These are phyloP conservation scores for Metschnikowia shivogae DNA, from an alignment of 805 yeast genomes.

Conservation along the genomic window DNA sequence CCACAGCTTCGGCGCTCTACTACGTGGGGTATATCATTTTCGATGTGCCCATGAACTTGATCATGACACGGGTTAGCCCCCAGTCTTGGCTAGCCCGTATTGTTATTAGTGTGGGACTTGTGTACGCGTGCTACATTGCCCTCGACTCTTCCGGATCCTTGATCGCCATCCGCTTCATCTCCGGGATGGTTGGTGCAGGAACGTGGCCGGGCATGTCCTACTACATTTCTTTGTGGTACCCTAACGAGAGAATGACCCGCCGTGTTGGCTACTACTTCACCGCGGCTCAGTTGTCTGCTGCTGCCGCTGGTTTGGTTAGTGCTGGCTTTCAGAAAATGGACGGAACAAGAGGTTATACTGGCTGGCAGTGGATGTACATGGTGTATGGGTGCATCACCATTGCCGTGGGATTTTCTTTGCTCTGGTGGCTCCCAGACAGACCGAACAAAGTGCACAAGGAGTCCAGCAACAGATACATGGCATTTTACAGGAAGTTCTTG, in stretches of 20 bases:
- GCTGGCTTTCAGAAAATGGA: slow-evolving; percentile 89
- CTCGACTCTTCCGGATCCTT: slow-evolving; percentile 55
- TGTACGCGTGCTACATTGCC: slow-evolving; percentile 69
- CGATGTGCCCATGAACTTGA: slow-evolving; percentile 83
- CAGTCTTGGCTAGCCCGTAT: slow-evolving; percentile 83
- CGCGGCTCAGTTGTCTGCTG: slow-evolving; percentile 87
- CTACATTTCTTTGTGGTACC: slow-evolving; percentile 81
- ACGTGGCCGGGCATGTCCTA: slow-evolving; percentile 90
- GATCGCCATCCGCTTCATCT: slow-evolving; percentile 65
- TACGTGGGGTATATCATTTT: slow-evolving; percentile 80
- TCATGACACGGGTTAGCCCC: slow-evolving; percentile 80
- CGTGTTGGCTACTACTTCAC: slow-evolving; percentile 87
- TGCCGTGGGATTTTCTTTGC: slow-evolving; percentile 54
- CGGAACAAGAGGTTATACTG: slow-evolving; percentile 61
- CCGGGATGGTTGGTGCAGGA: slow-evolving; percentile 80
- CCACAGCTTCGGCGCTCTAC: slow-evolving; percentile 76
- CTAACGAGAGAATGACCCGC: slow-evolving; percentile 67
- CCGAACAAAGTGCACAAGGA: slow-evolving; percentile 35
- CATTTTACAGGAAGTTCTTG: slow-evolving; percentile 22
- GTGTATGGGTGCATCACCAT: slow-evolving; percentile 71
- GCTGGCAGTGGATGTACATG: slow-evolving; percentile 85
- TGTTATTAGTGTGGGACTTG: slow-evolving; percentile 71
- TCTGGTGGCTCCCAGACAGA: slow-evolving; percentile 87
- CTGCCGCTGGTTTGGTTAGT: slow-evolving; percentile 82
- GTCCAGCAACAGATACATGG: slow-evolving; percentile 14